Conservation (phyloP, 768 basidiomycete genomes). For the Lactarius sp. region DNA sequence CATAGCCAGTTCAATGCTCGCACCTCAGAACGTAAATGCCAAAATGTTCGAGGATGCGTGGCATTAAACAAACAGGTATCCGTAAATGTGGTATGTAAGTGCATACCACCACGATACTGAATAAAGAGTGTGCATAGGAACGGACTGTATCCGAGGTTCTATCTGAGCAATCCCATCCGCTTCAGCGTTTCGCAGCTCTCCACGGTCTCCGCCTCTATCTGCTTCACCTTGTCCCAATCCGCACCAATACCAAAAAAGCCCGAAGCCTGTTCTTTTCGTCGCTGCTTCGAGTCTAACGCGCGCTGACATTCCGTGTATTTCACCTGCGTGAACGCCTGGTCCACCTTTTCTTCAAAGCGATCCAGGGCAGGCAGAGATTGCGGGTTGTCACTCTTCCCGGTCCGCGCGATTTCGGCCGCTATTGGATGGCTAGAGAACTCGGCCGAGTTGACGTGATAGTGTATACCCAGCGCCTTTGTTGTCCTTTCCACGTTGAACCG, state of each 20-base stretch:
- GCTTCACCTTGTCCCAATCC: constrained; percentile 83
- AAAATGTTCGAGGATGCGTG: background rate
- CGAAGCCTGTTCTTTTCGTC: constrained; percentile 66
- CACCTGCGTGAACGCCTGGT: constrained; percentile 65
- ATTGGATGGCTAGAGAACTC: constrained; percentile 82
- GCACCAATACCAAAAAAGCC: constrained; percentile 91
- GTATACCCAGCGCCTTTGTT: constrained; percentile 64
- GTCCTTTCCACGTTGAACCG: constrained; percentile 65
- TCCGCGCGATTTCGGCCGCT: constrained; percentile 58
- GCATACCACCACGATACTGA: background rate
- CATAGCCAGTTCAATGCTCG: background rate
- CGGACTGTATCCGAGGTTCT: background rate
- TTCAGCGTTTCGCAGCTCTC: constrained; percentile 75
- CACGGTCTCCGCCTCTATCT: constrained; percentile 65
- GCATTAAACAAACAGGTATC: constrained; percentile 11
- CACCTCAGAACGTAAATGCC: background rate
- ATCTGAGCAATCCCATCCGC: constrained; percentile 52
- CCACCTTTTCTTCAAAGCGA: constrained; percentile 74
- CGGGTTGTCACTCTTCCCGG: constrained; percentile 28
- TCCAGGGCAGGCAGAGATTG: constrained; percentile 34
- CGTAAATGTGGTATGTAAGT: background rate
- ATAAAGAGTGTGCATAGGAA: constrained; percentile 10
- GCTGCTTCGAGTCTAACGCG: constrained; percentile 61
- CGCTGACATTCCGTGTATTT: constrained; percentile 69
- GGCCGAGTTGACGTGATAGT: constrained; percentile 76